Percentiles rank a stretch among this genome's conserved stretches.
These are phyloP conservation scores for Candida sithepensis DNA, from an alignment of 805 yeast species.

Conservation along the genomic window DNA sequence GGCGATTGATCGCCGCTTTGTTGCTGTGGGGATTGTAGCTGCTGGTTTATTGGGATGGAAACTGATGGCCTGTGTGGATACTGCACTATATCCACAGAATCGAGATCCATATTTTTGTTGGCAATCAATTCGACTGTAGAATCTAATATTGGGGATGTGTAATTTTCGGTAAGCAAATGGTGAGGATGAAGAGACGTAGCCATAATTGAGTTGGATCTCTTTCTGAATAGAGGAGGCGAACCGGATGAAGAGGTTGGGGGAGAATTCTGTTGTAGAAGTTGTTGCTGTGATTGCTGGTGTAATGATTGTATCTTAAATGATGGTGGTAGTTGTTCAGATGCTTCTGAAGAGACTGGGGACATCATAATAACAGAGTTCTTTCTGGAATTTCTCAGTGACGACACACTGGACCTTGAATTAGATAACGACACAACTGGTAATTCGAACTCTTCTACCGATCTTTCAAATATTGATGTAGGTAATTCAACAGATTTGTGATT, in stretches of 20 bases:
- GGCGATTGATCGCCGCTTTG: neutral
- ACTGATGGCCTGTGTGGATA: conserved; percentile 22
- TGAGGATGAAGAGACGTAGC: conserved; percentile 8
- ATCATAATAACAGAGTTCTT: conserved; percentile 1
- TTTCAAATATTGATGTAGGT: conserved; percentile 4
- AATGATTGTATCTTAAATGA: neutral
- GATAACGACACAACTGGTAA: neutral
- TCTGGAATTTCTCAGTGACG: conserved; percentile 1
- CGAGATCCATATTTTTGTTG: conserved; percentile 54
- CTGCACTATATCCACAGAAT: conserved; percentile 63
- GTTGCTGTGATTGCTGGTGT: neutral
- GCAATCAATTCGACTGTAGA: conserved; percentile 67
- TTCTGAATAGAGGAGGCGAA: neutral
- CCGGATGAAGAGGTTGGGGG: neutral
- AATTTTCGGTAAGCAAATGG: conserved; percentile 52
- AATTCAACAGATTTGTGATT: neutral
- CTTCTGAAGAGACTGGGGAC: neutral
- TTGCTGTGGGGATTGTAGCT: neutral
- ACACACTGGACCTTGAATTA: neutral
- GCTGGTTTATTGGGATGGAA: conserved; percentile 2
- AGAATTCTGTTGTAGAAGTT: neutral
- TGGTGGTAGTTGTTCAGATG: neutral
- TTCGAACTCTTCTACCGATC: conserved; percentile 5
- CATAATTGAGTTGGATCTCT: conserved; percentile 1
- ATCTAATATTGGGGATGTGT: conserved; percentile 78